Percentiles rank a stretch among this genome's conserved stretches.
phyloP scores from a whole-genome alignment of 768 basidiomycete genomes.

The Russula earlei region DNA sequence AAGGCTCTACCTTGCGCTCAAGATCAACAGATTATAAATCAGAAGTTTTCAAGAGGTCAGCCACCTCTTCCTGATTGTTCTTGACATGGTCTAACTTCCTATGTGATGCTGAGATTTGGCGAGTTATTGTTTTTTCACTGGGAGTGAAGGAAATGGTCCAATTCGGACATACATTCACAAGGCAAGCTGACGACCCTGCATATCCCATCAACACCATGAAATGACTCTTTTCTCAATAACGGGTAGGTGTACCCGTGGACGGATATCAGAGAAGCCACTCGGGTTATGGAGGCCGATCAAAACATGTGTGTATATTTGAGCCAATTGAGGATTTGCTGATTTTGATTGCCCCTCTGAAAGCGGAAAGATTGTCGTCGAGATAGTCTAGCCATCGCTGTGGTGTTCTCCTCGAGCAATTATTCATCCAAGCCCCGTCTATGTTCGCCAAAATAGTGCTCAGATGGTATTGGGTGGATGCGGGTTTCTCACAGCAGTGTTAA shows the following conservation, averaged over 20 bases:
- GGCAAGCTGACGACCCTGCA: conserved; percentile 31
- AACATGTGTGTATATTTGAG: conserved; percentile 32
- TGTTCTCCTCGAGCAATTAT: too few species aligned
- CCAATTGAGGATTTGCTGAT: neutral
- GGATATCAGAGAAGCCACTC: conserved; percentile 69
- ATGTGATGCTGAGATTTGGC: conserved; percentile 39
- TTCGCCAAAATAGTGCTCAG: too few species aligned
- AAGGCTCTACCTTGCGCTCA: conserved; percentile 80
- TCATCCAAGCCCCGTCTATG: too few species aligned
- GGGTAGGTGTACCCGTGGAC: conserved; percentile 72
- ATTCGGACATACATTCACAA: conserved; percentile 74
- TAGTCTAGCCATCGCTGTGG: conserved; percentile 9
- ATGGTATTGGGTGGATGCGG: too few species aligned
- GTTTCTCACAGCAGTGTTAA: too few species aligned
- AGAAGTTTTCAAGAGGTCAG: conserved; percentile 52
- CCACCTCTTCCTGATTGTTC: neutral
- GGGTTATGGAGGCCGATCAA: conserved; percentile 74
- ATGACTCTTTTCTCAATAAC: neutral
- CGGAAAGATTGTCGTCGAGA: conserved; percentile 24
- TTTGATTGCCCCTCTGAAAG: conserved; percentile 10
- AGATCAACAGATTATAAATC: conserved; percentile 69
- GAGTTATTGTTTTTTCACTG: conserved; percentile 54
- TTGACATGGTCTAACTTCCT: neutral
- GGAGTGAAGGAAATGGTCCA: conserved; percentile 35
- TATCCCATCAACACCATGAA: neutral